phyloP scores from a whole-genome alignment of 2,329 filamentous ascomycete genomes.

The Penicillium sp. region DNA sequence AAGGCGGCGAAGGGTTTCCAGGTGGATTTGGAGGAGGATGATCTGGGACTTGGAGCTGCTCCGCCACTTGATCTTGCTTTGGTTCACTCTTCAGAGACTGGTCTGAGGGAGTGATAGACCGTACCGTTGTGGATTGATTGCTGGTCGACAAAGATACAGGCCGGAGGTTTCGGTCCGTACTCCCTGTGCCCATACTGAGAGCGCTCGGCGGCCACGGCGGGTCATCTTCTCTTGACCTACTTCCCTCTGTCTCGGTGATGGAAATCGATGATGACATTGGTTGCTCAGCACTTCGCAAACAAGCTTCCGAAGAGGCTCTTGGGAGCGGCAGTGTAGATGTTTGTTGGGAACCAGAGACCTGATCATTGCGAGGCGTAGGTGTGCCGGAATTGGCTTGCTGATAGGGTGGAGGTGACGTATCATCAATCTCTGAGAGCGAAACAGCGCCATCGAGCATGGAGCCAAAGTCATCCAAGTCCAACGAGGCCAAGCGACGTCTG shows the following conservation, averaged over 20 bases:
- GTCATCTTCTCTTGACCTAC: constrained; percentile 8
- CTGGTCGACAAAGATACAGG: not conserved
- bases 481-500: constrained; percentile 25
- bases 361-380: not conserved
- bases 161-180: not conserved
- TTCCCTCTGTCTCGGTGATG: constrained; percentile 5
- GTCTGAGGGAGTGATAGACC: not conserved
- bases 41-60: constrained; percentile 2
- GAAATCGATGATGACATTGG: constrained; percentile 9
- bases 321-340: constrained; percentile 2
- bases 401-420: constrained; percentile 23
- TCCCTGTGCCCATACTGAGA: constrained; percentile 2
- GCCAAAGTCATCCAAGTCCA: constrained; percentile 34
- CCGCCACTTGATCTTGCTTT: not conserved
- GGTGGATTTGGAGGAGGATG: constrained; percentile 10
- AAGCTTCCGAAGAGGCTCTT: constrained; percentile 5
- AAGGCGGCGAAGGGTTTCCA: constrained; percentile 14
- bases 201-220: constrained; percentile 11
- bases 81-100: constrained; percentile 1
- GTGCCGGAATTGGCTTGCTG: constrained; percentile 4
- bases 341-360: constrained; percentile 2
- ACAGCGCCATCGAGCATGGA: constrained; percentile 35
- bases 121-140: not conserved
- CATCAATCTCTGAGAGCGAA: constrained; percentile 25
- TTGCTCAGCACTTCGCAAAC: not conserved